Evolutionary conservation across 2,329 filamentous ascomycete genomes (phyloP), one percentile per base, ranked within the genome.

Genomic region (Penicillium hordei): DNA sequence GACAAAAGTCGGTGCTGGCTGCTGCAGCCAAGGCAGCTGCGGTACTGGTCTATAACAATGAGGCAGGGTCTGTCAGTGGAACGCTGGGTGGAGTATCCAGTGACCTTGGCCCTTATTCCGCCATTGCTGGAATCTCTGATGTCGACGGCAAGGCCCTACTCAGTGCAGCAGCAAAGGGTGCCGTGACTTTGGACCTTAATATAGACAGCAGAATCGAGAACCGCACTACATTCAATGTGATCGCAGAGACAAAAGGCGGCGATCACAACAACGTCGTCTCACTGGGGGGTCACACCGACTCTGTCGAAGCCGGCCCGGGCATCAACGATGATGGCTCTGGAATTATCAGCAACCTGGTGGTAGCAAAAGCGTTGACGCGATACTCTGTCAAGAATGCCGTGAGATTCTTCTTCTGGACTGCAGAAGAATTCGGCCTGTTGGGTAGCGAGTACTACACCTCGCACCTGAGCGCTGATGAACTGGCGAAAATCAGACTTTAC

Each of bases 281-380:
- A 49, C 72, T 87, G 15, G 84, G 85, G 42, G 84, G 80, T 3
- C 86, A 88, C 72, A 82, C 80, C 19, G 86, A 88, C 72, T 84
- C 82, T 7, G 85, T 88, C 21, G 77, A 79, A 29, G 81, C 78
- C 3, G 86, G 86, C 0, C 85, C 86, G 1, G 89, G 89, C 21
- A 91, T 92, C 79, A 92, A 92, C 72, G 89, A 92, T 65, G 88
- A 92, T 67, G 89, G 89, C 46, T 87, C 86, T 3, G 89, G 89
- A 55, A 85, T 82, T 34, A 81, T 86, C 60, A 81, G 80, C 25
- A 77, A 86, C 50, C 77, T 88, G 9, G 83, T 85, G 52, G 77
- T 86, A 31, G 86, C 86, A 10, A 79, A 81, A 27, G 80, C 81
- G 79, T 59, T 93, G 79, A 63, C 85, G 81, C 81, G 90, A 51